Evolutionary conservation across 495 filamentous ascomycete species (phyloP), one percentile per base, ranked within the genome.

Genomic region (Aspergillus homomorphus): DNA sequence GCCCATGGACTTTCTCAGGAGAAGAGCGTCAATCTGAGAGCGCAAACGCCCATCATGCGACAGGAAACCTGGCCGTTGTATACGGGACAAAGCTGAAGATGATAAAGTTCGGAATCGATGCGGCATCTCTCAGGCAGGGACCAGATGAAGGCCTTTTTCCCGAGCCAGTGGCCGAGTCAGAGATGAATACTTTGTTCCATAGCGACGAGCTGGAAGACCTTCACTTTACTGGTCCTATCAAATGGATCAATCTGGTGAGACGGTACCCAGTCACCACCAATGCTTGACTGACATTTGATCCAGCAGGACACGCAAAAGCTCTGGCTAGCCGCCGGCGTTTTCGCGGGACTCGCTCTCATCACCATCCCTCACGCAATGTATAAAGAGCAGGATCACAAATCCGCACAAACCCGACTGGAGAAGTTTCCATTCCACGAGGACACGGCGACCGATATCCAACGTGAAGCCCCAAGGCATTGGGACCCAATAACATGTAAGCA

Each of bases 241-340:
- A 61, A 28, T 79, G 74, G 74, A 48, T 73, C 24, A 57, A 67
- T 45, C 56, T 51, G 12, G 75, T 79, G 70, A 41, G 74, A 57
- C 22, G 23, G 21, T 14, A 55, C 20, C 41, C 19, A 1, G 3
- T 30, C 23, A 38, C 0, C 8, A 23, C 30, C 30, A 22, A 21
- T n/a, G 57, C 8, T 58, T 54, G 14, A 55, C 60, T 56, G 19
- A 64, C 26, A 53, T 28, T 45, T 4, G 48, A 12, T 21, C 23
- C 50, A 77, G 73, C 38, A 58, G 10, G 46, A 57, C 15, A 53
- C 59, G 20, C 19, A 50, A 18, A 51, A 33, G 0, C 53, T 75
- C 9, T 50, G 18, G 24, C 61, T 77, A 12, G 62, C 57, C 14
- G 66, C 57, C 0, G 67, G 72, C 20, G 60, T 58, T 7, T 60